Conservation (phyloP, 192 early-diverging fungal genomes). For the Linnemannia hyalina region DNA sequence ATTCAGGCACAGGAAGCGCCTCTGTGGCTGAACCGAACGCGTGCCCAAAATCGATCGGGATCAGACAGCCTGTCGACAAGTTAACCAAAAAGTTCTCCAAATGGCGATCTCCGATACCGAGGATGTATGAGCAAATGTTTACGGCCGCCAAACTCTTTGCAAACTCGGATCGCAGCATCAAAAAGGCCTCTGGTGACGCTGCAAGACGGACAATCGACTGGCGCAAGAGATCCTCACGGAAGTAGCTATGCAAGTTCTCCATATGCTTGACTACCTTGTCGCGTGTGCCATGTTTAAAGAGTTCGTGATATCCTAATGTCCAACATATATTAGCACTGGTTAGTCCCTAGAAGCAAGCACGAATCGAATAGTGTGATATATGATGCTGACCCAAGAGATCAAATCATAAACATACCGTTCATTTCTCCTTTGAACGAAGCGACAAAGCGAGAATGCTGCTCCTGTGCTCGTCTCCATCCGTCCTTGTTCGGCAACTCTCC, state of each 20-base stretch:
- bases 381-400: neutral
- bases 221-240: slow-evolving; percentile 62
- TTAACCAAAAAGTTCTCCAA: slow-evolving; percentile 84
- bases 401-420: slow-evolving; percentile 47
- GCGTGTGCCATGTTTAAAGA: slow-evolving; percentile 63
- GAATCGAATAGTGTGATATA: slow-evolving; percentile 8
- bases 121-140: slow-evolving; percentile 77
- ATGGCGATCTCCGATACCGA: slow-evolving; percentile 88
- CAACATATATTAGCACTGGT: neutral
- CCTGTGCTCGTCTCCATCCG: slow-evolving; percentile 53
- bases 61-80: slow-evolving; percentile 71
- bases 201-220: slow-evolving; percentile 71
- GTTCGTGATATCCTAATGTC: slow-evolving; percentile 66
- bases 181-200: slow-evolving; percentile 78
- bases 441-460: slow-evolving; percentile 65
- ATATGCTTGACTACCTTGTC: slow-evolving; percentile 68
- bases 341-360: neutral
- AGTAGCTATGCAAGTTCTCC: slow-evolving; percentile 49
- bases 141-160: slow-evolving; percentile 78
- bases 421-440: slow-evolving; percentile 59
- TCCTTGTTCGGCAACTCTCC: slow-evolving; percentile 61
- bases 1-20: slow-evolving; percentile 79
- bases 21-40: slow-evolving; percentile 89
- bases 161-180: slow-evolving; percentile 76
- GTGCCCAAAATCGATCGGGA: slow-evolving; percentile 88